Conservation (phyloP, 768 basidiomycete species). For the Lanmaoa pseudosensibilis region DNA sequence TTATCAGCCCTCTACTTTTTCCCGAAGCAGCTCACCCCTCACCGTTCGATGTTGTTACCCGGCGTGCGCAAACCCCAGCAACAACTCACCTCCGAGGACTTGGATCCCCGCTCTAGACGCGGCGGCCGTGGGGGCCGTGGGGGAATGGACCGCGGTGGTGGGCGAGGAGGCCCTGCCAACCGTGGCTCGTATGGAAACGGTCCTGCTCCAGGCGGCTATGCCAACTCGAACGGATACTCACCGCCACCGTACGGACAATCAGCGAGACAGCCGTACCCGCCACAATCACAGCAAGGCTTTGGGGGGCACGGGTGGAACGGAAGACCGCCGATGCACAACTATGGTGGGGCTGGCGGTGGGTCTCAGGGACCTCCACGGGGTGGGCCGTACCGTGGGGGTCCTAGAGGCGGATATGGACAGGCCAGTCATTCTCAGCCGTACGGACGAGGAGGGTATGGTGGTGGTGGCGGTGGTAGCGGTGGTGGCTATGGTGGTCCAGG, state of each 20-base stretch:
- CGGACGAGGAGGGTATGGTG: constrained; percentile 30
- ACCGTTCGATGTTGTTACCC: constrained; percentile 79
- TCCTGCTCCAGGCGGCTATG: constrained; percentile 5
- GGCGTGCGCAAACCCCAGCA: constrained; percentile 62
- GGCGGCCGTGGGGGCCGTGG: constrained; percentile 49
- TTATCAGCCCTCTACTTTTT: constrained; percentile 87
- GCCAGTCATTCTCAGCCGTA: constrained; percentile 21
- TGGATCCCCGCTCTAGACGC: constrained; percentile 62
- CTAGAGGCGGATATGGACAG: constrained; percentile 28
- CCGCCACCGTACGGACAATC: constrained; percentile 20
- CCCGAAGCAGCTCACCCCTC: constrained; percentile 83
- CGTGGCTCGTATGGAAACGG: constrained; percentile 26
- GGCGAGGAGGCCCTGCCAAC: constrained; percentile 32
- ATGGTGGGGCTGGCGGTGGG: constrained; percentile 35
- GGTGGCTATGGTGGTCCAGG: constrained; percentile 14
- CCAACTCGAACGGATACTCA: constrained; percentile 20
- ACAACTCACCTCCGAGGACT: constrained; percentile 65
- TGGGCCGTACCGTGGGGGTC: constrained; percentile 27
- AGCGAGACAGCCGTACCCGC: constrained; percentile 20
- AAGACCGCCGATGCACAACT: constrained; percentile 29
- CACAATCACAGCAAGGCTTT: constrained; percentile 26
- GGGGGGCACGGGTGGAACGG: constrained; percentile 35
- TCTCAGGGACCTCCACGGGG: constrained; percentile 28
- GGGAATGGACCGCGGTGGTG: constrained; percentile 37
- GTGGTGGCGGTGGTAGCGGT: constrained; percentile 17